Evolutionary conservation across 192 early-diverging fungal genomes (phyloP), one percentile per base, ranked within the genome.

Genomic region (Pecoramyces ruminantium): DNA sequence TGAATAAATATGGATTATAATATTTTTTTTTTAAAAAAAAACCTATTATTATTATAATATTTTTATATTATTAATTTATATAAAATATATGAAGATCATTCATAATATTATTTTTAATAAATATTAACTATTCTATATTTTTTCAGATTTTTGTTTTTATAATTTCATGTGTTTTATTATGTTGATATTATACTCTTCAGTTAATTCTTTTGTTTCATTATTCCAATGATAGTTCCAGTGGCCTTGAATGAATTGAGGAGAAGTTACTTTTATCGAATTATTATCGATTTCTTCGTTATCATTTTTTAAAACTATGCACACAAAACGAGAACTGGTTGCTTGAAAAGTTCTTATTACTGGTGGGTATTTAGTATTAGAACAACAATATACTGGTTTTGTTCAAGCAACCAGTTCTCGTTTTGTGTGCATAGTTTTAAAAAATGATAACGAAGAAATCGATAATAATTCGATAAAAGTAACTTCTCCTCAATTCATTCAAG

Each of bases 331-430:
- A 78, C 91, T 88, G 9, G 95, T 93, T 27, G 92, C 95, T 40
- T 97, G 86, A 8, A 97, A 99, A 83, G 97, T 97, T 16, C 92
- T 99, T 11, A 42, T 98, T 0, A 87, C 90, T 0, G 97, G 97
- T 28, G 97, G 97, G 27, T 99, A 99, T 84, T 89, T 99, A 0
- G 96, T 99, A 12, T 88, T 99, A 16, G 95, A 96, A 79, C 92
- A 87, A 29, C 81, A 81, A 28, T 94, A 93, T 85, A 85, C 85
- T 28, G 97, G 96, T 5, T 87, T 97, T 27, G 95, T 97, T 8
- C 86, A 97, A 40, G 95, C 92, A 28, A 93, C 95, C 9, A 88
- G 91, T 78, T 89, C 97, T 13, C 88, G 96, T 29, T 96, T 99
- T 11, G 94, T 96, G 1, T 79, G 84, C 12, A 95, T 96, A 12